Base-by-base conservation (phyloP, 148 eudicot genomes). In the Chenopodium album region DNA sequence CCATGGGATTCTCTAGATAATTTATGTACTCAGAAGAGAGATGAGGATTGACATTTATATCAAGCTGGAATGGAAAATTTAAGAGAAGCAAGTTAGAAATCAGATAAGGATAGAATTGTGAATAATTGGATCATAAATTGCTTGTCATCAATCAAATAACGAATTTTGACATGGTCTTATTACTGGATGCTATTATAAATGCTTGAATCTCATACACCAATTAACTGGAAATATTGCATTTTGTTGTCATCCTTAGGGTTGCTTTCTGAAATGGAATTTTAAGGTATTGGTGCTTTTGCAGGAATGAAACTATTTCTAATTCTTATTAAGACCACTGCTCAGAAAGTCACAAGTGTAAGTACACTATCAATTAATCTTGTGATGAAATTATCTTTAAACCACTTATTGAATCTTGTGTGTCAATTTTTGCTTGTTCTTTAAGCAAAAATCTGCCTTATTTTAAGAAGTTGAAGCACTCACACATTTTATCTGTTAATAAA, bases 11-110 rank as follows among this genome's bases (percentile, higher is more conserved):
- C 79, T 95, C 98, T 84, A 95, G 82, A 87, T 93, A 90, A 85
- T 92, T 93, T 73, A 95, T 95, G 90, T 95, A 95, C 85, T 95
- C 98, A 23, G 98, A 95, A 81, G 98, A 86, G 77, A 95, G 98
- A 87, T 91, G 98, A 82, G 96, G 93, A 32, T 90, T 93, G 83
- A 95, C 84, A 84, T 91, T 88, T 82, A 95, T 78, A 86, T 92
- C 98, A 73, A 95, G 90, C 97, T 95, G 85, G 75, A 56, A 85
- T 32, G 64, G 74, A 79, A 56, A 79, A 76, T 81, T 66, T 22
- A 44, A 68, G 28, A 84, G 63, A 50, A 74, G 37, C 46, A 60
- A 62, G 44, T 86, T 71, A 70, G 73, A 71, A 80, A 23, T 46
- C 32, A 69, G 26, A 64, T 37, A 79, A 74, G n/a, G 4, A 31